Percentiles rank a stretch among this genome's conserved stretches.
phyloP scores from a whole-genome alignment of 306 rosid genomes.

The Parietaria judaica region DNA sequence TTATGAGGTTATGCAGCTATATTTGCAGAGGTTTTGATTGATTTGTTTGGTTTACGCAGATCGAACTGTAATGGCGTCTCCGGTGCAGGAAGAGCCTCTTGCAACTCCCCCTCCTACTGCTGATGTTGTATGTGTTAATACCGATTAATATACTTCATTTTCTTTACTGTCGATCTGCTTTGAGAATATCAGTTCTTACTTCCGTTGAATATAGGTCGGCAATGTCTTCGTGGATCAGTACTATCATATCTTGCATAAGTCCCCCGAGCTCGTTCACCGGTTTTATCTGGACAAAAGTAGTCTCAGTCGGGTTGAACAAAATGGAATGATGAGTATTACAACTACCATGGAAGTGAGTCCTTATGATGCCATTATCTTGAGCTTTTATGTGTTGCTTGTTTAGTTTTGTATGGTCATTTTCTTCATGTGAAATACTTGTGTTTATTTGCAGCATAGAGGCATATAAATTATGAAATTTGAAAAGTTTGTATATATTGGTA shows the following conservation, averaged over 20 bases:
- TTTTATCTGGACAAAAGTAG: slow-evolving; percentile 78
- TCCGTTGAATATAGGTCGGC: slow-evolving; percentile 49
- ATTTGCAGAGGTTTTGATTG: slow-evolving; percentile 8
- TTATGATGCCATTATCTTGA: not conserved
- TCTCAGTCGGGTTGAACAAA: slow-evolving; percentile 62
- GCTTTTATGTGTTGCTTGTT: not conserved
- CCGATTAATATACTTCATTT: not conserved
- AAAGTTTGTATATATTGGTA: too few relatives aligned
- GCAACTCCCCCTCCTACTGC: slow-evolving; percentile 36
- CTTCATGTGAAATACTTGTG: not conserved
- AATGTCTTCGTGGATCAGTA: slow-evolving; percentile 83
- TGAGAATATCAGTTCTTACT: not conserved
- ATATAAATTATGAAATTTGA: too few relatives aligned
- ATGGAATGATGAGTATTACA: slow-evolving; percentile 59
- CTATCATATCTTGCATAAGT: slow-evolving; percentile 71
- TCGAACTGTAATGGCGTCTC: slow-evolving; percentile 43
- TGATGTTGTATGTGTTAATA: slow-evolving; percentile 46
- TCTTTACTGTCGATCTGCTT: not conserved
- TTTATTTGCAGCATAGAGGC: too few relatives aligned
- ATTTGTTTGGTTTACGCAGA: slow-evolving; percentile 20
- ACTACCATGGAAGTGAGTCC: slow-evolving; percentile 67
- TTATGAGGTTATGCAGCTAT: too few relatives aligned
- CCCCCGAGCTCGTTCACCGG: slow-evolving; percentile 70
- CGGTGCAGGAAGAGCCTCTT: slow-evolving; percentile 42
- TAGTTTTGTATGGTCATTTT: not conserved